Evolutionary conservation across 2,329 filamentous ascomycete species (phyloP), one percentile per base, ranked within the genome.

Genomic region (Apiospora phragmitis): DNA sequence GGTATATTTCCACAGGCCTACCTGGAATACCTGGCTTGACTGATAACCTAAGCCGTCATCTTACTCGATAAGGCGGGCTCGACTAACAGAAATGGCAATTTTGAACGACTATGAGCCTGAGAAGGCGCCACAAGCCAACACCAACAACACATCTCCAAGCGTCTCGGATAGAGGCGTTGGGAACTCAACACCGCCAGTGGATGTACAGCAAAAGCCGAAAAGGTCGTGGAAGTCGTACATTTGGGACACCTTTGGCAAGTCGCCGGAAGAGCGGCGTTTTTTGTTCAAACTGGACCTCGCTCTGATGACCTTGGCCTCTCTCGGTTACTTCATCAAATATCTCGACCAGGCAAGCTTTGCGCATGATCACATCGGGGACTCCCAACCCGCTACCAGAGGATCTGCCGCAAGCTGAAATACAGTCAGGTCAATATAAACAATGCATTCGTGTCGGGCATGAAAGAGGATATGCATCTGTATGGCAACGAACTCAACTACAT

Each of bases 231-330:
- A 79, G 32, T 85, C 84, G 0, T 84, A 85, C 65, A 12, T 86
- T n/a, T 86, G 85, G 85, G 85, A 87, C 71, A 85, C 83, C 0
- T 79, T 86, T 29, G 82, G 83, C 71, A 83, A 83, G 72, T 79
- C 80, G 0, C 81, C 81, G 0, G 80, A 82, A 66, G 83, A 85
- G 71, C 77, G 80, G 2, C 76, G 73, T 14, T 83, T 85, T 41
- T 74, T 85, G 14, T 80, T 83, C 74, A 85, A 84, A 73, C 75
- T 85, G 1, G 83, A 85, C 55, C 80, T 80, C 12, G 78, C 82
- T 1, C 77, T 85, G 59, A 73, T 83, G 51, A 82, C 81, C 0
- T 80, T 85, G 72, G 81, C 81, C 3, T 81, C 78, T 1, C 73
- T 83, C 5, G 82, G 80, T 3, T 85, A 83, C 71, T 85, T 85